Base-by-base conservation (phyloP, 2,329 filamentous ascomycete genomes). In the Plenodomus lindquistii region DNA sequence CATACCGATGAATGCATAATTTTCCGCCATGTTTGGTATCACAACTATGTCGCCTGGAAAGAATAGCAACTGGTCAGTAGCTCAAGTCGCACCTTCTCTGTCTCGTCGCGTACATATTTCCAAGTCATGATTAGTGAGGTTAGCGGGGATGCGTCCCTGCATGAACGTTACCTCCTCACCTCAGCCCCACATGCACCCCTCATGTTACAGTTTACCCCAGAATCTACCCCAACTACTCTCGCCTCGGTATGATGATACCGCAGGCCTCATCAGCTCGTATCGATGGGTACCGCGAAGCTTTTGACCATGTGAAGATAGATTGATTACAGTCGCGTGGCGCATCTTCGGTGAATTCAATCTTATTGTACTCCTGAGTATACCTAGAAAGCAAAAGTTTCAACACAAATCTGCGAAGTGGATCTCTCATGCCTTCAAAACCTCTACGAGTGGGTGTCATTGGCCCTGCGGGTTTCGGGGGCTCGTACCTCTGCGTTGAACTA, bases 391-490 rank as follows among this genome's bases (percentile, higher is more conserved):
- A n/a, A n/a, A n/a, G n/a, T n/a, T n/a, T n/a, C n/a, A n/a, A n/a
- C n/a, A n/a, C n/a, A n/a, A n/a, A n/a, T n/a, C n/a, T n/a, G n/a
- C n/a, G n/a, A n/a, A n/a, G n/a, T n/a, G n/a, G n/a, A 36, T n/a
- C 11, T 16, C 4, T 18, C 16, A 37, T 29, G 29, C 27, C 31
- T 3, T 18, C 50, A 2, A 57, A 50, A 1, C 36, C 54, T 2
- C 46, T 67, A 1, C 50, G 46, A 11, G 43, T 73, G 15, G 70
- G 63, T 10, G 57, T 73, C 1, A 65, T 73, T 18, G 70, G 70
- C 1, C 62, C 67, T 2, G 58, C 69, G 27, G 70, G 69, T 9
- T 71, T 71, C 36, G 63, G 65, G 1, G 70, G 70, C 13, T 71
- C 68, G 1, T 64, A 70, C 43, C 59, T 70, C 9, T 57, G 50